Base-by-base conservation (phyloP, 2,329 filamentous ascomycete genomes). In the Lasiodiplodia sp. region DNA sequence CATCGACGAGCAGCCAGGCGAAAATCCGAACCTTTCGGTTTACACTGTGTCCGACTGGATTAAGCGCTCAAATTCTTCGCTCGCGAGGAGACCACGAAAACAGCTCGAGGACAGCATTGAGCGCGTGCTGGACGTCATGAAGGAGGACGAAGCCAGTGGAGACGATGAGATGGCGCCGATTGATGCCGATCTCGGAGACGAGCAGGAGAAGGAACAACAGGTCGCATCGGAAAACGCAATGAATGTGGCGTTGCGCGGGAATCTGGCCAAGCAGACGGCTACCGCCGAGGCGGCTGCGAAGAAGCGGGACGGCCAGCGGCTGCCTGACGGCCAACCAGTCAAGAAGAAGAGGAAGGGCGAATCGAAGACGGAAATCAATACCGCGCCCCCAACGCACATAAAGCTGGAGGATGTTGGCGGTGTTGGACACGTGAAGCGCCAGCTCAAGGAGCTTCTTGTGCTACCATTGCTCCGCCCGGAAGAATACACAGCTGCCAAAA, bases 51-150 rank as follows among this genome's bases (percentile, higher is more conserved):
- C 96, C 77, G 90, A 94, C 49, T 88, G 87, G 69, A 93, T 98
- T 70, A 92, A 94, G 73, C 83, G 85, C 63, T 97, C 94, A 16
- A 97, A 97, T 78, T 97, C 94, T 0, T 94, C 91, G 66, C 81
- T 98, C 25, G 93, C 92, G 71, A 86, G 96, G 25, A 89, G 92
- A 72, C 93, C 93, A 49, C 97, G 96, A 79, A 90, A 89, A 70
- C 84, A 91, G 0, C 82, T 98, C 1, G 92, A 97, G 78, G 92
- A 96, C 71, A 91, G 92, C 44, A 93, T 98, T 71, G 93, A 97
- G 70, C 86, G 93, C 8, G 93, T 94, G 0, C 82, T 97, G 18
- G 87, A 90, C 8, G 88, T 93, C 21, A 83, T 95, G 5, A 91
- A 89, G 67, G 82, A 85, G 71, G 88, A 92, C 72, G 86, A 89